A percentile compares a stretch with the other conserved stretches of the same genome.
These are phyloP conservation scores for Fragaria vesca DNA, from an alignment of 306 rosid genomes.

Conservation along the genomic window DNA sequence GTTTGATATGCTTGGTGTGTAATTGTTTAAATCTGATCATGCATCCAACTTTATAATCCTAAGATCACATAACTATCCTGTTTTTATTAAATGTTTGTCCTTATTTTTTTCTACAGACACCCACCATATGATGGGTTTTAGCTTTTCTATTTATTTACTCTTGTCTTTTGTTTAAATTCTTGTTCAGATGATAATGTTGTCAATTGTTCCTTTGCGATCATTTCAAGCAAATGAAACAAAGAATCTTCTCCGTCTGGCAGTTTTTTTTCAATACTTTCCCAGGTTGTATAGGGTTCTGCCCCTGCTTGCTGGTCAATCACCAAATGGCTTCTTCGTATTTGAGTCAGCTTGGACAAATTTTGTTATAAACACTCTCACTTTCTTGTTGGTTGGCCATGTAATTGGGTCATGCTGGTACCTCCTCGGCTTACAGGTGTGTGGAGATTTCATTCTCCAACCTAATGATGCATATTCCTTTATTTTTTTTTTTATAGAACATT, in stretches of 20 bases:
- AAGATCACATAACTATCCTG: not conserved
- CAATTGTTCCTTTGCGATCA: constrained; percentile 44
- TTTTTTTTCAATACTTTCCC: constrained; percentile 71
- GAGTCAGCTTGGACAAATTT: constrained; percentile 81
- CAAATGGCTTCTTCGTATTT: constrained; percentile 69
- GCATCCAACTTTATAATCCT: not conserved
- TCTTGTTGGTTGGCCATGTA: constrained; percentile 64
- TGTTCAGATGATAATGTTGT: constrained; percentile 58
- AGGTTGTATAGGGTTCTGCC: constrained; percentile 66
- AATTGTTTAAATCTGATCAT: not conserved
- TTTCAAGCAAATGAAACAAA: constrained; percentile 74
- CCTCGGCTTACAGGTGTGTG: constrained; percentile 68
- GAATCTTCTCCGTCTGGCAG: constrained; percentile 53
- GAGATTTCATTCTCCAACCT: not conserved
- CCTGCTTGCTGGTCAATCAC: constrained; percentile 62
- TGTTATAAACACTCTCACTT: constrained; percentile 66
- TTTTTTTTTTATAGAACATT: not conserved
- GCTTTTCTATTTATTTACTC: not conserved
- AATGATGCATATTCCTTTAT: not conserved
- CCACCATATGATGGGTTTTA: not conserved
- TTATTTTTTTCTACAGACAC: not conserved
- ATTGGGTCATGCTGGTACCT: constrained; percentile 87
- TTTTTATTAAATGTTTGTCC: not conserved
- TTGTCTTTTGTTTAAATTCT: not conserved
- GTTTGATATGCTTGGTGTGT: not conserved